Evolutionary conservation across 352 stramenopile genomes (phyloP), one percentile per base, ranked within the genome.

Genomic region (Phytophthora megakarya): DNA sequence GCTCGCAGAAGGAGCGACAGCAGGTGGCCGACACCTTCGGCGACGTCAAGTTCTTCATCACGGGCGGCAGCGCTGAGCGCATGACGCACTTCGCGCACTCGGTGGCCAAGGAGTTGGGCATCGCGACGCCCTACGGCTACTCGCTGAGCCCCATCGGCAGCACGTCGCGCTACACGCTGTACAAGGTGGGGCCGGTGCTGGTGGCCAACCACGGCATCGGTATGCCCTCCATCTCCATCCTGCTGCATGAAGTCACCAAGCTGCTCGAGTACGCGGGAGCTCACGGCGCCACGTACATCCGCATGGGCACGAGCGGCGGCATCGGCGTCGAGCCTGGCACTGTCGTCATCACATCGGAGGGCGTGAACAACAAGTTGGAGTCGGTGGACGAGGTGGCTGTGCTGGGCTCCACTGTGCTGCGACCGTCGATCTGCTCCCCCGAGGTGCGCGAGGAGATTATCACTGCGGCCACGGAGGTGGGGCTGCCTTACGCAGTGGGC

Each of bases 241-340:
- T 92, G 50, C 66, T 95, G 48, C 85, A 95, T 60, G 86, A 95
- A 55, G 80, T 93, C 32, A 92, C 85, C 72, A 92, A 92, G 72
- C 73, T 91, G 57, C 83, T 95, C 21, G 76, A 90, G 40, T 88
- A 93, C 63, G 86, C 86, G 11, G 79, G 78, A 12, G 83, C 71
- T 2, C 49, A 83, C 26, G 59, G 80, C 53, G 69, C 69, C 21
- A 76, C 76, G 13, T 90, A 93, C 73, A 89, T 92, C 43, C 86
- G 86, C 67, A 90, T 95, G 75, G 86, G 86, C 48, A 93, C 86
- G 57, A 91, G 79, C 56, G 86, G 86, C 30, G 86, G 86, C 53
- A 72, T 95, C 16, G 86, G 82, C 26, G 82, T 95, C 43, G 81
- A 89, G 37, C 75, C 78, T 1, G 86, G 86, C 51, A 93, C 80